Evolutionary conservation across 2,329 filamentous ascomycete species (phyloP).

Genomic region (Pseudocercospora musae): DNA sequence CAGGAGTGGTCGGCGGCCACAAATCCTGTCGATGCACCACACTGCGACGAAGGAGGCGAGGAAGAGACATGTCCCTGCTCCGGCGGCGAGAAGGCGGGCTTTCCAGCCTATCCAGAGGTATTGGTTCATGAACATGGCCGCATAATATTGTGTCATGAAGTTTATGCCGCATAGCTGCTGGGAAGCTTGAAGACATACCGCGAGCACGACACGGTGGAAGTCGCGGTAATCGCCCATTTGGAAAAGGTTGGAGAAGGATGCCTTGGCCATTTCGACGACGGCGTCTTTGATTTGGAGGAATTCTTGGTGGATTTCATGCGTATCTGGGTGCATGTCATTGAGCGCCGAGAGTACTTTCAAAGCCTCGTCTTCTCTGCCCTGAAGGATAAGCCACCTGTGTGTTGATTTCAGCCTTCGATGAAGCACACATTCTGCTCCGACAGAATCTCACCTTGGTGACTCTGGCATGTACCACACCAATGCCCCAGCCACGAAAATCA

Average conservation of each 20-base stretch:
- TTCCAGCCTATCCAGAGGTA: slow-evolving; percentile 27
- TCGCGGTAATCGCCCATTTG: slow-evolving; percentile 34
- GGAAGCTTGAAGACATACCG: slow-evolving; percentile 37
- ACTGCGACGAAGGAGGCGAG: slow-evolving; percentile 50
- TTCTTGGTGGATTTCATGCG: slow-evolving; percentile 45
- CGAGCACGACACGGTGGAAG: slow-evolving; percentile 35
- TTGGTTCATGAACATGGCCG: slow-evolving; percentile 42
- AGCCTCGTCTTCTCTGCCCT: slow-evolving; percentile 54
- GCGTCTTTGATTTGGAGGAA: slow-evolving; percentile 54
- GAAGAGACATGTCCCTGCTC: slow-evolving; percentile 47
- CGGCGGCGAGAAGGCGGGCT: slow-evolving; percentile 34
- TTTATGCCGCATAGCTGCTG: slow-evolving; percentile 38
- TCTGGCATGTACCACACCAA: slow-evolving; percentile 31
- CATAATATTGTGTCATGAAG: slow-evolving; percentile 43
- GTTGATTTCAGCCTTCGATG: neutral
- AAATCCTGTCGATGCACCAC: slow-evolving; percentile 40
- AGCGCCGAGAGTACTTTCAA: slow-evolving; percentile 47
- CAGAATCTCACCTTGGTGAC: slow-evolving; percentile 25
- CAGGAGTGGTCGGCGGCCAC: slow-evolving; percentile 32
- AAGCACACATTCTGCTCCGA: neutral
- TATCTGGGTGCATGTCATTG: slow-evolving; percentile 46
- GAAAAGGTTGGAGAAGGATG: slow-evolving; percentile 32
- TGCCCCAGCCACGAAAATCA: slow-evolving; percentile 25
- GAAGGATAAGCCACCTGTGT: slow-evolving; percentile 50
- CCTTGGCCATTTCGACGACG: slow-evolving; percentile 44